Percentiles rank a stretch among this genome's conserved stretches.
Conservation (phyloP, 192 early-diverging fungal species). For the Gaertneriomyces sp. region DNA sequence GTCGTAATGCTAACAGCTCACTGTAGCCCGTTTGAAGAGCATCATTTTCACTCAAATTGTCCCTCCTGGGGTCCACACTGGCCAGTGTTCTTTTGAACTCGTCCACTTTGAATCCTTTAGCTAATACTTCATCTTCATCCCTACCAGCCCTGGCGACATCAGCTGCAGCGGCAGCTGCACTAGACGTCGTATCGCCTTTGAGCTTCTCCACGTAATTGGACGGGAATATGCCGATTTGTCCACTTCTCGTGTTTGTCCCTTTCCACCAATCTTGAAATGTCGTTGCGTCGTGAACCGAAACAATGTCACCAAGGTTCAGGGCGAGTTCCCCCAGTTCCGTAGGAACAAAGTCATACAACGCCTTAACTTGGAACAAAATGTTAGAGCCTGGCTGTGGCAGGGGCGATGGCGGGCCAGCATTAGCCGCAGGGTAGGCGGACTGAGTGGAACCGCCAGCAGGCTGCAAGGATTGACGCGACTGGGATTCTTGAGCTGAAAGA, state of each 20-base stretch:
- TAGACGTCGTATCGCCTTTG: conserved; percentile 1
- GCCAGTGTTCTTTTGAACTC: conserved; percentile 70
- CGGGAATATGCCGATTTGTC: conserved; percentile 92
- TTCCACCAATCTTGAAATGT: conserved; percentile 99
- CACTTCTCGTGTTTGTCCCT: conserved; percentile 65
- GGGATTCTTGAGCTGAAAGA: conserved; percentile 56
- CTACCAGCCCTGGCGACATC: conserved; percentile 14
- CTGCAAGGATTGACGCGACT: not conserved
- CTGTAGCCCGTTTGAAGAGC: conserved; percentile 77
- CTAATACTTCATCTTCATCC: conserved; percentile 59
- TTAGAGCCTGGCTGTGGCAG: conserved; percentile 21
- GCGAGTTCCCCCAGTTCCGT: conserved; percentile 89
- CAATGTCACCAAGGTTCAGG: conserved; percentile 81
- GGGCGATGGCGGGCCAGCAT: not conserved
- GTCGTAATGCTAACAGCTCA: conserved; percentile 73
- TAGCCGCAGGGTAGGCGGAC: not conserved
- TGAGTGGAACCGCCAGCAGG: not conserved
- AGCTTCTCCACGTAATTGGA: conserved; percentile 87
- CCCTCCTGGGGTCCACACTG: conserved; percentile 71
- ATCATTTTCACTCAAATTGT: conserved; percentile 87
- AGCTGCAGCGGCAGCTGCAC: conserved; percentile 11
- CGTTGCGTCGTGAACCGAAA: conserved; percentile 86
- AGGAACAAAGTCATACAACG: conserved; percentile 89
- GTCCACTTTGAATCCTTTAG: conserved; percentile 71
- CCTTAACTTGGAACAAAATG: conserved; percentile 76